Evolutionary conservation across 768 basidiomycete genomes (phyloP), one percentile per base, ranked within the genome.

Genomic region (Hygrophorus pudorinus): DNA sequence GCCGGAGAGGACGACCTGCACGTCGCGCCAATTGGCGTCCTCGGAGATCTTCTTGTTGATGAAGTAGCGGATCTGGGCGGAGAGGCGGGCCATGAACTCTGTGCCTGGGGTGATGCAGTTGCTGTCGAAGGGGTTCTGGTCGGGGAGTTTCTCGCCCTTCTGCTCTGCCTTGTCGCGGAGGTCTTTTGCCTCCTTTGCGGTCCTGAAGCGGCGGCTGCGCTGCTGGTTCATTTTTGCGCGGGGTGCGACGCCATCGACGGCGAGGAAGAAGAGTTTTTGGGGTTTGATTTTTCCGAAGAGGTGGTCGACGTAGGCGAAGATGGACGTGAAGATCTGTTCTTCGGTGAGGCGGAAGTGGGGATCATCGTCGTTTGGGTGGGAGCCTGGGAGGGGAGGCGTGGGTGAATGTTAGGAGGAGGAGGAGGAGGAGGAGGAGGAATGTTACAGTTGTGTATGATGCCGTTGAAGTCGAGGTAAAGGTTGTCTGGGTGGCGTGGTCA

Each of bases 141-240:
- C 79, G 2, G 94, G 94, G 41, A 98, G 60, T 56, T 85, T 79
- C 68, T 97, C 93, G 33, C 96, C 94, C 52, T 87, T 90, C 41
- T 74, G 67, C 60, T 79, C 75, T 2, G 94, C 96, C 66, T 85
- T 89, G 64, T 89, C 87, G 47, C 83, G 68, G 29, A 85, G 65
- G 60, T 98, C 91, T 53, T 75, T 83, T 2, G 85, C 87, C 61
- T 97, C 94, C 65, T 85, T 90, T 5, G 93, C 93, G 0, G 93
- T 91, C 45, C 94, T 71, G 68, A 98, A 99, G 37, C 93, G 79
- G 31, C 94, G 72, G 59, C 85, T 83, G 14, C 94, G 81, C 59
- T 98, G 94, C 63, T 98, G 94, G 59, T 99, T 99, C 94, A 97
- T 96, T 75, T 99, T 98, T 28, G 94, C 94, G 37, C 94, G 71